These are phyloP conservation scores for Pascua sp. DNA, from an alignment of 1,284 basidiomycete genomes.

Conservation along the genomic window DNA sequence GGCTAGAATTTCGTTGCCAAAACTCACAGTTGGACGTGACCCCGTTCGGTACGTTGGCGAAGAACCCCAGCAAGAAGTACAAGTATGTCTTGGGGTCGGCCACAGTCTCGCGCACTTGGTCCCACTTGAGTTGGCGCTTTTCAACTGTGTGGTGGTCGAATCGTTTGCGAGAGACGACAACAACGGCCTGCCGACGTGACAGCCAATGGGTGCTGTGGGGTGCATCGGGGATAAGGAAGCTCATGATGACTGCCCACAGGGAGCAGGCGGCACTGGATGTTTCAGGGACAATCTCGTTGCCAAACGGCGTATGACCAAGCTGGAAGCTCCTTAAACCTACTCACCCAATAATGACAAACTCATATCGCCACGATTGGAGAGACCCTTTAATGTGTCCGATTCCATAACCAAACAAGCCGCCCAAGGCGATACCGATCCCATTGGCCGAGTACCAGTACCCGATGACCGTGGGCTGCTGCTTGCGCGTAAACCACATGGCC, in stretches of 20 bases:
- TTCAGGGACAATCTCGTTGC: too few species aligned
- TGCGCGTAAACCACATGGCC: constrained; percentile 35
- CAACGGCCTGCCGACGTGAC: constrained; percentile 40
- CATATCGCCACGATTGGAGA: constrained; percentile 43
- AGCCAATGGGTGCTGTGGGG: constrained; percentile 37
- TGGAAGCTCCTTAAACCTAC: background rate
- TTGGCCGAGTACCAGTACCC: constrained; percentile 39
- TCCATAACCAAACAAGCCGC: constrained; percentile 38
- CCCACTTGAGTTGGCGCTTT: constrained; percentile 45
- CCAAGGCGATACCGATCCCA: constrained; percentile 36
- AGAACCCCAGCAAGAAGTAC: constrained; percentile 40
- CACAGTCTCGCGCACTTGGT: constrained; percentile 45
- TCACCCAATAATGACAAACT: constrained; percentile 43
- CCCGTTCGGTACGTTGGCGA: constrained; percentile 42
- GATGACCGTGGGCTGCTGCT: constrained; percentile 41
- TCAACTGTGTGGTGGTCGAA: constrained; percentile 49
- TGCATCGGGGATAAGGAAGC: constrained; percentile 32
- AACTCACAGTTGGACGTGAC: constrained; percentile 21
- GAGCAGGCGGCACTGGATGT: constrained; percentile 27
- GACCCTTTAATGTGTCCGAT: constrained; percentile 40
- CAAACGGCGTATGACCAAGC: background rate
- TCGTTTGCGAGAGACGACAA: constrained; percentile 46
- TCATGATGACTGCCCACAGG: constrained; percentile 35
- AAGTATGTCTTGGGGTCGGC: constrained; percentile 44
- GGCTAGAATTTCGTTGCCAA: constrained; percentile 28